Evolutionary conservation across 2,329 filamentous ascomycete genomes (phyloP).

Genomic region (Sclerotinia nivalis): DNA sequence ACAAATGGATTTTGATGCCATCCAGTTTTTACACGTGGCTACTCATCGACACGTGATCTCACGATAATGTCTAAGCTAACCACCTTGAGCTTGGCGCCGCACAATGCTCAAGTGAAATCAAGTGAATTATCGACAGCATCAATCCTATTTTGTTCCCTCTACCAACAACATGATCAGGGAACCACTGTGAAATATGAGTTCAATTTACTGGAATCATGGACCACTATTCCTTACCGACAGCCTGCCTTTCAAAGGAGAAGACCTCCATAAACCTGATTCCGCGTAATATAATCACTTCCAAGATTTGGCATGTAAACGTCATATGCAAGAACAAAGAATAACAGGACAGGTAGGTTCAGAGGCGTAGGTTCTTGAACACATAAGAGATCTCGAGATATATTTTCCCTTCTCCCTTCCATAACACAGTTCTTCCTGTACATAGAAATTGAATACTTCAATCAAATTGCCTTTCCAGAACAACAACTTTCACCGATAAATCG

Average conservation of each 20-base stretch:
- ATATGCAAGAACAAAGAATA: slow-evolving; percentile 11
- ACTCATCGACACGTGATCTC: neutral
- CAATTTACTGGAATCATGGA: neutral
- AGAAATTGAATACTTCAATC: neutral
- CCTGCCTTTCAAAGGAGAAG: neutral
- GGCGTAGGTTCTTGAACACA: neutral
- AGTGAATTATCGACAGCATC: neutral
- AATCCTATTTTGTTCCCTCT: neutral
- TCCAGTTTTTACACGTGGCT: neutral
- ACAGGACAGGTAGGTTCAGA: slow-evolving; percentile 1
- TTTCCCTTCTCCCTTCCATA: neutral
- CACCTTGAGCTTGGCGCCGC: neutral
- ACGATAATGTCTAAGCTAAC: neutral
- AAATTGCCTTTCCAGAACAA: neutral
- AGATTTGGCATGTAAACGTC: slow-evolving; percentile 14
- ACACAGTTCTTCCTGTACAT: neutral
- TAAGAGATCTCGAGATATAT: neutral
- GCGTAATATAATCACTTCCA: slow-evolving; percentile 18
- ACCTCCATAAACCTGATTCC: slow-evolving; percentile 14
- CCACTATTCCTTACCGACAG: neutral
- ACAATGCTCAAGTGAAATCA: neutral
- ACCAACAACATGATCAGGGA: neutral
- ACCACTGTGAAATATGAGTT: neutral
- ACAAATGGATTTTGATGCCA: too few species aligned
- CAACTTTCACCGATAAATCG: too few species aligned